Base-by-base conservation (phyloP, 371 early-diverging fungal species). In the Mucor ambiguus region DNA sequence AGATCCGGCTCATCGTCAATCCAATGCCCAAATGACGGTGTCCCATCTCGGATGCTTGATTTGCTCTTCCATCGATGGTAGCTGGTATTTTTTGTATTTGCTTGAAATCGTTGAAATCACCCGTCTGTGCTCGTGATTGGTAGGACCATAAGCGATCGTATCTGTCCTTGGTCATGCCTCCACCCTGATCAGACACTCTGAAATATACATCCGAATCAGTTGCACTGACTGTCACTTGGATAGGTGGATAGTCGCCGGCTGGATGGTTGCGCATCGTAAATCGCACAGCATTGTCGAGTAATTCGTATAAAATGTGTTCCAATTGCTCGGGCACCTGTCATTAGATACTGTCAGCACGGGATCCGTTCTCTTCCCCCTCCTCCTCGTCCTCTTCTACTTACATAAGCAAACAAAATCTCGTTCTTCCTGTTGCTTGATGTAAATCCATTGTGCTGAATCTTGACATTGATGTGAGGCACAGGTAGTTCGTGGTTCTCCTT, bases 291-390 rank as follows among this genome's bases (percentile, higher is more conserved):
- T 98, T 98, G 70, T 92, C 92, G 62, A 98, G 70, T 60, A 98
- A 78, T 79, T 97, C 98, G 66, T 92, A 95, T n/a, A 98, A 63
- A 44, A 97, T 92, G 73, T 96, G 95, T 75, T 96, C 95, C 61
- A 97, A 86, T 70, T 98, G 96, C 63, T 95, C 97, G 3, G 96
- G 95, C 33, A 82, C 72, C 80, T 80, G 8, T 33, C 22, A 94
- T 90, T 86, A 6, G 67, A 91, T 89, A 28, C 29, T 10, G 38
- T 58, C 20, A 14, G 81, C 12, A 38, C 9, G 33, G 33, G 33
- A 1, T 10, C 1, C 33, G n/a, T 33, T 33, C 4, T 6, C 30
- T 33, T 33, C 33, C 4, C 18, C 10, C 18, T 11, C 49, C 49
- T 11, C 49, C 20, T 10, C 2, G n/a, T 9, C 0, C 20, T 7